Evolutionary conservation across 2,329 filamentous ascomycete species (phyloP).

Genomic region (Byssochlamys sp.): DNA sequence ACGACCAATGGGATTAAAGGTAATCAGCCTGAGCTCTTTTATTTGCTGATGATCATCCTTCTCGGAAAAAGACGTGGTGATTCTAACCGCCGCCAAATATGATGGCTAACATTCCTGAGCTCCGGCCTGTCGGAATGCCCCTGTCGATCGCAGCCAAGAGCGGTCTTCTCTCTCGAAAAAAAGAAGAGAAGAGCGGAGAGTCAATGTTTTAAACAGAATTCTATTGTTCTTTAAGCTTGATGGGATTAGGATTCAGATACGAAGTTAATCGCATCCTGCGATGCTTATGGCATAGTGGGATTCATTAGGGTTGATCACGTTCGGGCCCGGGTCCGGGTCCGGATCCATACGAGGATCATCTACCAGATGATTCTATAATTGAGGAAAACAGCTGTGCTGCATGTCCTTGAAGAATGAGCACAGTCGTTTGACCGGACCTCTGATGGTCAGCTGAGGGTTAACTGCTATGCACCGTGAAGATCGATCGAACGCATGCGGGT

Average conservation of each 20-base stretch:
- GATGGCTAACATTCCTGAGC: not conserved
- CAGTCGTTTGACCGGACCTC: not conserved
- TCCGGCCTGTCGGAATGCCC: not conserved
- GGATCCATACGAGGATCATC: not conserved
- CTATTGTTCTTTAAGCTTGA: not conserved
- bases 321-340: not conserved
- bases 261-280: not conserved
- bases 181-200: not conserved
- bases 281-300: not conserved
- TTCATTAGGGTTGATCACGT: not conserved
- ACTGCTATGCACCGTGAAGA: not conserved
- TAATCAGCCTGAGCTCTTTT: not conserved
- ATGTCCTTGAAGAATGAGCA: not conserved
- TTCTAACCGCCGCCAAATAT: not conserved
- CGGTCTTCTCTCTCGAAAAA: not conserved
- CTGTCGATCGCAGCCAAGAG: not conserved
- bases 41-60: not conserved
- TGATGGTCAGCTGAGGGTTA: not conserved
- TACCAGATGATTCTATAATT: not conserved
- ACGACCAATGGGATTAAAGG: not conserved
- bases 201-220: not conserved
- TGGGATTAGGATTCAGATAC: not conserved
- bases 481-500: not conserved
- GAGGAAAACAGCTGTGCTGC: not conserved
- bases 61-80: not conserved